Base-by-base conservation (phyloP, 2,329 filamentous ascomycete species). In the Tolypocladium tropicale region DNA sequence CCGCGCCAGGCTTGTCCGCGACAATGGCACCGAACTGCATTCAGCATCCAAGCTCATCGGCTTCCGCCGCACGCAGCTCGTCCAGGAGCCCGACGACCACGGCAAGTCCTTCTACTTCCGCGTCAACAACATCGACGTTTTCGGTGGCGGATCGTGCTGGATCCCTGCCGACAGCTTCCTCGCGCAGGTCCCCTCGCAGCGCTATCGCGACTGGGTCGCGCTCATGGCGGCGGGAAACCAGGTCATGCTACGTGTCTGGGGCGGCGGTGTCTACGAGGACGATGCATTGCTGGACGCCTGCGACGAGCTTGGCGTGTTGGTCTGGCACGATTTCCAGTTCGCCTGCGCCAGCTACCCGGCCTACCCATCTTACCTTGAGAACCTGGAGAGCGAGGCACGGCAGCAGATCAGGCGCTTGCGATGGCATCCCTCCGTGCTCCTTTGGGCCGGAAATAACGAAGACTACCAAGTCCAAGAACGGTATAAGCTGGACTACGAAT, bases 391-490 rank as follows among this genome's bases (percentile, higher is more conserved):
- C 21, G 85, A 88, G 66, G 83, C 81, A 43, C 73, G 76, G 43
- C 78, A 83, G 54, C 86, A 89, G 63, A 76, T 89, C 50, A 77
- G 78, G 51, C 72, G 81, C 10, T 65, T 86, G 36, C 72, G 80
- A 52, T 75, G 79, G 53, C 82, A 85, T 59, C 79, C 89, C 0
- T 89, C 82, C 0, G 78, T 94, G 56, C 81, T 88, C 11, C 82
- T 93, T 50, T 93, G 84, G 73, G 88, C 86, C 6, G 90, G 90
- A 2, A 93, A 92, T 68, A 94, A 94, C 62, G 89, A 93, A 67
- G 89, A 76, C 64, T 93, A 93, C 66, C 85, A 90, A 67, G 85
- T 91, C 14, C 82, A 86, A 62, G 87, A 92, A 67, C 76, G 78
- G 18, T 82, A 81, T 59, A 76, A 80, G 2, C 76, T 93, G 55